A percentile compares a stretch with the other conserved stretches of the same genome.
Conservation (phyloP, 768 basidiomycete genomes). For the Psilocybe sp. region DNA sequence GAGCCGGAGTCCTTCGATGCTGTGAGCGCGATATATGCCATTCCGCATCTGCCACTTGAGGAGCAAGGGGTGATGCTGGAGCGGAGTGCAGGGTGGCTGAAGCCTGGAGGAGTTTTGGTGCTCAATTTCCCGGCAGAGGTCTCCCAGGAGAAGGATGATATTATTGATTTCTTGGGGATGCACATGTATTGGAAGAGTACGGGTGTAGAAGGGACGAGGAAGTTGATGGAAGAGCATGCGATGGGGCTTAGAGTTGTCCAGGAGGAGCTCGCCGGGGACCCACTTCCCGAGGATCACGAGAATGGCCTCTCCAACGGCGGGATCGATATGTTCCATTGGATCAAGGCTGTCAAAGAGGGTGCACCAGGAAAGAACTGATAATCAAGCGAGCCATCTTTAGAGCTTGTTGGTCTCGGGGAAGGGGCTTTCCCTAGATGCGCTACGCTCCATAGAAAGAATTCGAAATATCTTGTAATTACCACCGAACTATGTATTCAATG, state of each 20-base stretch:
- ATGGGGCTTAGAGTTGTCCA: not conserved
- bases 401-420: too few relatives aligned
- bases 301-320: not conserved
- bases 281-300: not conserved
- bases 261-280: constrained; percentile 4
- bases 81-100: not conserved
- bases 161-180: not conserved
- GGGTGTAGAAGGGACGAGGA: constrained; percentile 3
- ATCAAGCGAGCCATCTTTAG: too few relatives aligned
- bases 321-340: constrained; percentile 2
- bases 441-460: not conserved
- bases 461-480: too few relatives aligned
- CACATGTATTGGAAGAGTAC: constrained; percentile 1
- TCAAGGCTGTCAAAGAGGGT: not conserved
- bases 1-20: constrained; percentile 2
- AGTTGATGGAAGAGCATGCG: not conserved
- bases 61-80: constrained; percentile 1
- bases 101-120: not conserved
- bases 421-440: too few relatives aligned
- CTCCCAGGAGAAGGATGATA: not conserved
- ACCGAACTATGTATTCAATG: too few relatives aligned
- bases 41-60: not conserved
- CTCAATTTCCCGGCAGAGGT: not conserved
- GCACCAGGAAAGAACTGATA: too few relatives aligned
- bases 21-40: constrained; percentile 1